These are phyloP conservation scores for Saposhnikovia divaricata DNA, from an alignment of 129 eudicot genomes.

Conservation along the genomic window DNA sequence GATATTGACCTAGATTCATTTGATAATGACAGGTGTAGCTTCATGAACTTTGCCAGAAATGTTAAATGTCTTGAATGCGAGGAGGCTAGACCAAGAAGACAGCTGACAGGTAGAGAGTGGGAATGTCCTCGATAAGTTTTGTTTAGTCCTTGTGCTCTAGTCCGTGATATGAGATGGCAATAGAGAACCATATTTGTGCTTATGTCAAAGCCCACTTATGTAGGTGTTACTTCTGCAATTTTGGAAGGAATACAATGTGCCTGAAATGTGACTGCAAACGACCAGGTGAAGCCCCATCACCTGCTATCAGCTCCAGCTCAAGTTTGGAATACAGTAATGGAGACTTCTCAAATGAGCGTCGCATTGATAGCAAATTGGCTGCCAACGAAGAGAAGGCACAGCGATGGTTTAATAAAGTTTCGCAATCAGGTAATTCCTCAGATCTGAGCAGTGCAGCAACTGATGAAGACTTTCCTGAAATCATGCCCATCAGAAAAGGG, in stretches of 20 bases:
- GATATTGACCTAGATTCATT: neutral
- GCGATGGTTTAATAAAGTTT: too few relatives aligned
- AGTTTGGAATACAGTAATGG: conserved; percentile 16
- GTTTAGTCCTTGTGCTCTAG: conserved; percentile 13
- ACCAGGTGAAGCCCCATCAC: conserved; percentile 34
- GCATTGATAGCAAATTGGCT: conserved; percentile 14
- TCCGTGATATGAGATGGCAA: neutral
- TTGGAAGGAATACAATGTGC: conserved; percentile 53
- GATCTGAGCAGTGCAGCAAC: too few relatives aligned
- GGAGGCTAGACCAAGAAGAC: conserved; percentile 58
- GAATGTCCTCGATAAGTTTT: conserved; percentile 79
- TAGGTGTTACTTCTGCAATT: conserved; percentile 74
- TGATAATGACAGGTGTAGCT: conserved; percentile 53
- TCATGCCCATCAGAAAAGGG: too few relatives aligned
- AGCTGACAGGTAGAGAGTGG: conserved; percentile 76
- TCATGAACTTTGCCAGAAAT: conserved; percentile 72
- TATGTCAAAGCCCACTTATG: neutral
- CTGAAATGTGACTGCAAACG: too few relatives aligned
- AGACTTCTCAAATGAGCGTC: conserved; percentile 10
- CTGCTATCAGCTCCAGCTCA: conserved; percentile 11
- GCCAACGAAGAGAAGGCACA: conserved; percentile 31
- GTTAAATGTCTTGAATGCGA: conserved; percentile 64
- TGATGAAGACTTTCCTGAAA: too few relatives aligned
- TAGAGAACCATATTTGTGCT: conserved; percentile 10
- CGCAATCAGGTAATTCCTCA: too few relatives aligned